Conservation (phyloP, 2,329 filamentous ascomycete genomes). For the Xylariales sp. region DNA sequence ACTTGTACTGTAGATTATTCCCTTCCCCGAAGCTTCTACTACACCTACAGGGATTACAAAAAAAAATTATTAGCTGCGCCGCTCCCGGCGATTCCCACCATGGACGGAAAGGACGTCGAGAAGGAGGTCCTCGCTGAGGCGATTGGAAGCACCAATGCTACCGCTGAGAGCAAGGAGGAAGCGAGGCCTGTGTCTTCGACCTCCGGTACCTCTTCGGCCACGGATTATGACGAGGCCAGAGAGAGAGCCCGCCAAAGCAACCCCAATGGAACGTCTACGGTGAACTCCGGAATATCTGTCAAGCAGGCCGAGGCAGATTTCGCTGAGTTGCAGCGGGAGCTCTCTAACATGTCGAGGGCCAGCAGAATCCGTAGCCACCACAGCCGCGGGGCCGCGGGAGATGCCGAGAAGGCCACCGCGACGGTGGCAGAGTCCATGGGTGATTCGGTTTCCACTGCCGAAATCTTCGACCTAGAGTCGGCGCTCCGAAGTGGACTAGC, state of each 20-base stretch:
- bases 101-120: constrained; percentile 6
- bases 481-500: constrained; percentile 67
- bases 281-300: constrained; percentile 54
- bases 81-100: not conserved
- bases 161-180: constrained; percentile 7
- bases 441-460: constrained; percentile 43
- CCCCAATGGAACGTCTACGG: constrained; percentile 40
- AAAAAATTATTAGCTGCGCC: not conserved
- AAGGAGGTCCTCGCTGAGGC: constrained; percentile 5
- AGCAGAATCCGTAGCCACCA: constrained; percentile 36
- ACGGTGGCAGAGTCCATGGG: constrained; percentile 30
- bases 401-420: constrained; percentile 53
- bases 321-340: constrained; percentile 58
- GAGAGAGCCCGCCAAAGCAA: constrained; percentile 40
- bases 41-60: no score
- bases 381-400: constrained; percentile 21
- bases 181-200: constrained; percentile 7
- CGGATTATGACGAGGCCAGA: constrained; percentile 30
- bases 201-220: constrained; percentile 15
- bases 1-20: no score
- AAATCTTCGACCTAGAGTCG: constrained; percentile 70
- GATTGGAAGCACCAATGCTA: not conserved
- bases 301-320: constrained; percentile 68
- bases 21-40: no score
- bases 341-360: constrained; percentile 52